phyloP scores from a whole-genome alignment of 2,329 filamentous ascomycete species.

The Rugonectria rugulosa region DNA sequence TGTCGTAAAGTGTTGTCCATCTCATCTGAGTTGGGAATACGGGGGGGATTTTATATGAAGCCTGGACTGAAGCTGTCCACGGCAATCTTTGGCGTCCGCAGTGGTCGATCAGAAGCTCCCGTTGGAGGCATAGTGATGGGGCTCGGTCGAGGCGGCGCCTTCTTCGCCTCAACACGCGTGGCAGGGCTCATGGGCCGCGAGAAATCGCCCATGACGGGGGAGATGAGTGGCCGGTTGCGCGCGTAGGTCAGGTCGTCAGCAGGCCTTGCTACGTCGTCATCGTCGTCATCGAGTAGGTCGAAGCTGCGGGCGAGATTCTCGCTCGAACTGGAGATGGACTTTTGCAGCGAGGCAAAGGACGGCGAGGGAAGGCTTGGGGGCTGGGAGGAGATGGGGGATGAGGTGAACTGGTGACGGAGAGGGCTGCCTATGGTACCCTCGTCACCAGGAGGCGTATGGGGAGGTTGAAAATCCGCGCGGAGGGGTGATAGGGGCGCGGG shows the following conservation, averaged over 20 bases:
- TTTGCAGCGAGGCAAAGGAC: conserved; percentile 45
- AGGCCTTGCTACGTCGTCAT: too few species aligned
- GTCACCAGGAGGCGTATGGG: conserved; percentile 23
- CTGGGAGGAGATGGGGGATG: conserved; percentile 39
- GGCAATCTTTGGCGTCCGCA: conserved; percentile 31
- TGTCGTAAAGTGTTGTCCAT: conserved; percentile 1
- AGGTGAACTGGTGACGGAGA: conserved; percentile 32
- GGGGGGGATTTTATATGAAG: conserved; percentile 36
- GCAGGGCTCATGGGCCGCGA: conserved; percentile 27
- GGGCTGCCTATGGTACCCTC: conserved; percentile 23
- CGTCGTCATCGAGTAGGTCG: conserved; percentile 35
- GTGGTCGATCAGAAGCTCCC: conserved; percentile 11
- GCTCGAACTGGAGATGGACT: conserved; percentile 44
- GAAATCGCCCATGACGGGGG: conserved; percentile 42
- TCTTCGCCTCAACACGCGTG: conserved; percentile 42
- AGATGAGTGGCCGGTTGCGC: conserved; percentile 37
- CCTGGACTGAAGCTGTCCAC: conserved; percentile 37
- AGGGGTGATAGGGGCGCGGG: conserved; percentile 45
- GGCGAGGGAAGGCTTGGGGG: conserved; percentile 47
- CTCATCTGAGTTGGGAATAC: neutral
- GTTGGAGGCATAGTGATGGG: conserved; percentile 40
- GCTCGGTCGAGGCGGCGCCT: conserved; percentile 43
- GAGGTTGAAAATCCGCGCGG: conserved; percentile 16
- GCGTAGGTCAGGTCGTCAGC: neutral
- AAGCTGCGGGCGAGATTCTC: conserved; percentile 43